Evolutionary conservation across 805 yeast species (phyloP).

Genomic region (Candida patagonica): DNA sequence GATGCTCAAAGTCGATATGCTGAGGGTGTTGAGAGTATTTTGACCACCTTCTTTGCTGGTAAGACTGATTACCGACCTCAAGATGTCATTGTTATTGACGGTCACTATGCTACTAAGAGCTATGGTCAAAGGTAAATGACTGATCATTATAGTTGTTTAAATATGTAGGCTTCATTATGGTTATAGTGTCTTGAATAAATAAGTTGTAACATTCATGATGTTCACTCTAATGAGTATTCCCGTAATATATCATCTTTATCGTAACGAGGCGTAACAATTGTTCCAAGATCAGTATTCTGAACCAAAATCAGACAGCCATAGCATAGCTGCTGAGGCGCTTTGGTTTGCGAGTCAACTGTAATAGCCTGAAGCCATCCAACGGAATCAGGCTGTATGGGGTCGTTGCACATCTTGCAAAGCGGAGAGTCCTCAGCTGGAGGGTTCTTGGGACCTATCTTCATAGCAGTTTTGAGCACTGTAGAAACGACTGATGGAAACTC

Average conservation of each 20-base stretch:
- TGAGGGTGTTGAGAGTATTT: conserved; percentile 55
- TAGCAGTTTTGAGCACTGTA: conserved; percentile 85
- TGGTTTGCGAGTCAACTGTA: conserved; percentile 37
- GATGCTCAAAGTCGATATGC: conserved; percentile 76
- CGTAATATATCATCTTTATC: conserved; percentile 34
- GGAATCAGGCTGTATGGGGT: conserved; percentile 46
- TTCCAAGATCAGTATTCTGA: conserved; percentile 33
- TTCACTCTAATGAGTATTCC: conserved; percentile 36
- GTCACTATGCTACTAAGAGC: conserved; percentile 64
- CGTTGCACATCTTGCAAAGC: conserved; percentile 46
- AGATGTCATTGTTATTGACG: conserved; percentile 62
- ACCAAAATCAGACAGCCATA: conserved; percentile 69
- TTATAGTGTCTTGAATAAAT: too few species aligned
- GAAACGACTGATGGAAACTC: conserved; percentile 85
- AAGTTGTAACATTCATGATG: not conserved
- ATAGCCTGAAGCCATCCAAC: conserved; percentile 58
- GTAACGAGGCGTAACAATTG: conserved; percentile 21
- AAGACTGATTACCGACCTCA: conserved; percentile 65
- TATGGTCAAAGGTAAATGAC: conserved; percentile 38
- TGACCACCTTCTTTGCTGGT: conserved; percentile 51
- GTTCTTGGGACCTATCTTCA: conserved; percentile 38
- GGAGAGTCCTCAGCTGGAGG: conserved; percentile 1
- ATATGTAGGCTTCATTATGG: too few species aligned
- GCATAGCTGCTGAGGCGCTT: conserved; percentile 35
- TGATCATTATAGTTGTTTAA: not conserved